These are phyloP conservation scores for Trichocladium antarcticum DNA, from an alignment of 495 filamentous ascomycete species.

Conservation along the genomic window DNA sequence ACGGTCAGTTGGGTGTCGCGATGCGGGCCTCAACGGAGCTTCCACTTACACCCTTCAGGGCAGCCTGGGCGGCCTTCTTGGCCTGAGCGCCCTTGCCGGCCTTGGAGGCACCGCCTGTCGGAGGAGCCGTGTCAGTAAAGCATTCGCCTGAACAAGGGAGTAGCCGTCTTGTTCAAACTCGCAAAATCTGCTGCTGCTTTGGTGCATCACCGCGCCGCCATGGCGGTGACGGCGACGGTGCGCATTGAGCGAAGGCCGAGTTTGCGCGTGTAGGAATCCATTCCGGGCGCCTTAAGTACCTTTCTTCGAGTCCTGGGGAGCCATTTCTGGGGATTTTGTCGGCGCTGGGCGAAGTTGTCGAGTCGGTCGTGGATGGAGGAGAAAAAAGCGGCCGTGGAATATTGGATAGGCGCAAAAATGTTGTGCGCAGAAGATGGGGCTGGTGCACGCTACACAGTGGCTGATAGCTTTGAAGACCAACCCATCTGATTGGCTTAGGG, in stretches of 20 bases:
- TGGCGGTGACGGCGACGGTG: constrained; percentile 17
- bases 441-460: background rate
- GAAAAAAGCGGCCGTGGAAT: constrained; percentile 4
- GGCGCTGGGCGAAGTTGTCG: constrained; percentile 26
- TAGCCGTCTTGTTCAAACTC: constrained; percentile 37
- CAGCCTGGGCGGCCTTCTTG: constrained; percentile 83
- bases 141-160: constrained; percentile 30
- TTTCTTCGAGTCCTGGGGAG: constrained; percentile 60
- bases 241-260: constrained; percentile 31
- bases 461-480: background rate
- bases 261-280: constrained; percentile 18
- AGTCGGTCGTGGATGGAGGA: constrained; percentile 21
- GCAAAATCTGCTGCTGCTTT: constrained; percentile 53
- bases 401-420: constrained; percentile 14
- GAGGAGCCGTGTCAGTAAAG: constrained; percentile 25
- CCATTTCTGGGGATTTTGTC: constrained; percentile 53
- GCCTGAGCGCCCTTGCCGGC: constrained; percentile 62
- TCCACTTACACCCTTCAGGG: constrained; percentile 71
- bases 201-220: constrained; percentile 30
- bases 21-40: background rate
- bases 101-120: constrained; percentile 46
- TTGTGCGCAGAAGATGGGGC: constrained; percentile 18
- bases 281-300: constrained; percentile 39
- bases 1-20: constrained; percentile 1
- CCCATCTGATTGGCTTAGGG: background rate